Evolutionary conservation across 2,329 filamentous ascomycete species (phyloP).

Genomic region (Aspergillus hortae): DNA sequence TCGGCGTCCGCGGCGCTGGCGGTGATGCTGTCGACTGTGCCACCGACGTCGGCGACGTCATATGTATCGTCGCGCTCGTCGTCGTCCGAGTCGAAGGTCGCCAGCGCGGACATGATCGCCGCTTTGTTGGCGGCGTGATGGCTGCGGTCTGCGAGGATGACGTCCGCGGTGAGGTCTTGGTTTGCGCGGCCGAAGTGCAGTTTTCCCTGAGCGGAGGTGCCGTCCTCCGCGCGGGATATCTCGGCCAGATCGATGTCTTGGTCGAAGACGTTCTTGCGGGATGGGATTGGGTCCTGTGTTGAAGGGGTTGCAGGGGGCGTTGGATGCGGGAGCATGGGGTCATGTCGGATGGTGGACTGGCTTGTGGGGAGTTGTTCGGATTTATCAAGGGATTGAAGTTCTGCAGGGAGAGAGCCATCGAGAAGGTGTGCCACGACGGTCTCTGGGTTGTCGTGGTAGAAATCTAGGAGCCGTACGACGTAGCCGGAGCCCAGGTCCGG

Average conservation of each 20-base stretch:
- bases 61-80: slow-evolving; percentile 98
- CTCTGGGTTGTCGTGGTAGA: slow-evolving; percentile 74
- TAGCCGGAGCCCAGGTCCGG: slow-evolving; percentile 82
- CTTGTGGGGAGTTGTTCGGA: slow-evolving; percentile 49
- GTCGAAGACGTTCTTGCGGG: slow-evolving; percentile 71
- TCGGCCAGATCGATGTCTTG: slow-evolving; percentile 70
- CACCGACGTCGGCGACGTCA: slow-evolving; percentile 86
- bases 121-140: slow-evolving; percentile 68
- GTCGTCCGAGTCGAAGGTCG: slow-evolving; percentile 87
- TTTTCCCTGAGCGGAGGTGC: slow-evolving; percentile 41
- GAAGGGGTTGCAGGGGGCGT: slow-evolving; percentile 29
- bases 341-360: slow-evolving; percentile 53
- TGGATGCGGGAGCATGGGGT: slow-evolving; percentile 53
- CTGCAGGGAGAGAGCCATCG: slow-evolving; percentile 68
- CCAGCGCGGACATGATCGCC: slow-evolving; percentile 81
- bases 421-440: slow-evolving; percentile 77
- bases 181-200: slow-evolving; percentile 74
- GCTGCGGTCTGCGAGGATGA: slow-evolving; percentile 63
- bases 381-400: slow-evolving; percentile 63
- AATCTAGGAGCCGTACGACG: slow-evolving; percentile 71
- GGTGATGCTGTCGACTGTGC: slow-evolving; percentile 66
- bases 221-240: slow-evolving; percentile 55
- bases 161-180: slow-evolving; percentile 64
- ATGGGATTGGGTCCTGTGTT: slow-evolving; percentile 27
- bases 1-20: slow-evolving; percentile 43